Evolutionary conservation across 768 basidiomycete species (phyloP), one percentile per base, ranked within the genome.

Genomic region (Suillus cothurnatus): DNA sequence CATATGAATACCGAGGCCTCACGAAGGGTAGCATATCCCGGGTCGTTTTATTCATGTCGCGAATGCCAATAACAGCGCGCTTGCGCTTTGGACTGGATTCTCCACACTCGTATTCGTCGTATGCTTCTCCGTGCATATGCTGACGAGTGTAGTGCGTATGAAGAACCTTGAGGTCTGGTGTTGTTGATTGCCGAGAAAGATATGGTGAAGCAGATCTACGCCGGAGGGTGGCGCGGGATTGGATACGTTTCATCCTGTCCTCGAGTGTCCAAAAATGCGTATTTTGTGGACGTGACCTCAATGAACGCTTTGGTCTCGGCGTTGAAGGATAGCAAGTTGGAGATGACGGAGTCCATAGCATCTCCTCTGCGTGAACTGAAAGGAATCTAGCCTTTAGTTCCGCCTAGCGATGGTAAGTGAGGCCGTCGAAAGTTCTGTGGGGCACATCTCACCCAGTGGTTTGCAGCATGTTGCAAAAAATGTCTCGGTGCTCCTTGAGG

Each of bases 321-420:
- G 0, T 12, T 34, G 21, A 34, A 32, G 9, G 31, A 32, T 32
- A 32, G 11, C 6, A 32, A 12, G 12, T 52, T 31, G 8, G 50
- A 31, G 50, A 52, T 26, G 6, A 52, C 6, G 12, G 11, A 32
- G 21, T 21, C 31, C 53, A 6, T 14, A 32, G 3, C 32, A 32
- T 55, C 53, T 32, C 31, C 11, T 14, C 6, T 55, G 31, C 12
- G 21, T 55, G 21, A 34, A 32, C 19, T n/a, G 21, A 34, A 34
- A 55, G 53, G 32, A 55, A 55, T 55, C 21, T 55, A 55, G 53
- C 53, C 21, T 55, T 34, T n/a, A 55, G 53, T n/a, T 34, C 53
- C 31, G 12, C 53, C 53, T 55, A 15, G 6, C 21, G 21, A 55
- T 55, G 32, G 12, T 32, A 55, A 32, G 6, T 55, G 53, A 34